Conservation (phyloP, 768 basidiomycete genomes). For the Cystofilobasidium ferigula region DNA sequence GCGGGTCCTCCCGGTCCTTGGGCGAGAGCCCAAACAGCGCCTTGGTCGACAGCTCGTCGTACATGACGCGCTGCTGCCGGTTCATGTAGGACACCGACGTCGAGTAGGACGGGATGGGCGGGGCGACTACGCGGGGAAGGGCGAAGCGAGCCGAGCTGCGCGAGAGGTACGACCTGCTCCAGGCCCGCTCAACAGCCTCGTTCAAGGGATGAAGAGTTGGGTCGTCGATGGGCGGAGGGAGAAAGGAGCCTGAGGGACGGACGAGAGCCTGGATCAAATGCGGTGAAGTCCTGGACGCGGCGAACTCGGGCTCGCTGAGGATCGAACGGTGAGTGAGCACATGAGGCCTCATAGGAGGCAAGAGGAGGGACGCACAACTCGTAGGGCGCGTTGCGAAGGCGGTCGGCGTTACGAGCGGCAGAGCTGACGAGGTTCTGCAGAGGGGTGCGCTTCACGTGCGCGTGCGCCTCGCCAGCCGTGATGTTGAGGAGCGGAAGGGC, state of each 20-base stretch:
- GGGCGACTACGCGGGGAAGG: slow-evolving; percentile 72
- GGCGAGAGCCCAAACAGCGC: slow-evolving; percentile 76
- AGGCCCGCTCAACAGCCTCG: slow-evolving; percentile 37
- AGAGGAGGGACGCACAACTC: not conserved
- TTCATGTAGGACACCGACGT: slow-evolving; percentile 70
- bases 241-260: slow-evolving; percentile 38
- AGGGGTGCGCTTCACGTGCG: slow-evolving; percentile 27
- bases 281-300: slow-evolving; percentile 37
- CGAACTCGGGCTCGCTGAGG: slow-evolving; percentile 50
- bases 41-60: slow-evolving; percentile 62
- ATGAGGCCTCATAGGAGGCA: not conserved
- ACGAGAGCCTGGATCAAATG: slow-evolving; percentile 35
- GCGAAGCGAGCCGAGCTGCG: slow-evolving; percentile 72
- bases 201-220: slow-evolving; percentile 36
- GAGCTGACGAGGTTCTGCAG: slow-evolving; percentile 10
- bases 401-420: not conserved
- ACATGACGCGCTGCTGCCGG: slow-evolving; percentile 48
- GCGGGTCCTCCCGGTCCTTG: slow-evolving; percentile 50
- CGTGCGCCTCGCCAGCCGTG: slow-evolving; percentile 48
- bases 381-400: slow-evolving; percentile 5
- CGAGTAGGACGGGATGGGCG: slow-evolving; percentile 62
- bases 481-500: slow-evolving; percentile 63
- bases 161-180: slow-evolving; percentile 69
- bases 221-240: slow-evolving; percentile 55
- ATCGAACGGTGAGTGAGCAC: slow-evolving; percentile 6